These are phyloP conservation scores for Fistulinella prunicolor DNA, from an alignment of 768 basidiomycete species.

Conservation along the genomic window DNA sequence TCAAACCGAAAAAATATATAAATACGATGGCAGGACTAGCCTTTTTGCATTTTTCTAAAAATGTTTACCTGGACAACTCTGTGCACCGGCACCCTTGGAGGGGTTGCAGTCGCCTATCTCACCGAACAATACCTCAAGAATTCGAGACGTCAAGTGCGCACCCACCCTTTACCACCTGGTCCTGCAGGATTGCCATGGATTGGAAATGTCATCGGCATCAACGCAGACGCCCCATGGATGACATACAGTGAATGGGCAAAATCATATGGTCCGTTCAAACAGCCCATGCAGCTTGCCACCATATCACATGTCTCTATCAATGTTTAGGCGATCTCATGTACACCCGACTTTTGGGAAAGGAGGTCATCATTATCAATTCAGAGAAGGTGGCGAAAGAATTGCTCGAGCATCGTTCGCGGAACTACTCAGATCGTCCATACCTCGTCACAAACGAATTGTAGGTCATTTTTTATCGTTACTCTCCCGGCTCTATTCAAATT, in stretches of 20 bases:
- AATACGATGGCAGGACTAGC: too few species aligned
- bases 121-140: not conserved
- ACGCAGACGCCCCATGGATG: slow-evolving; percentile 2
- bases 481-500: not conserved
- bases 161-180: slow-evolving; percentile 1
- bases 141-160: not conserved
- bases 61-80: too few species aligned
- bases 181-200: slow-evolving; percentile 9
- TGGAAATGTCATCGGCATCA: slow-evolving; percentile 4
- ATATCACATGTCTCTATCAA: not conserved
- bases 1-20: too few species aligned
- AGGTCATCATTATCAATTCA: slow-evolving; percentile 12
- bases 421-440: slow-evolving; percentile 11
- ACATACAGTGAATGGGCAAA: slow-evolving; percentile 11
- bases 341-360: slow-evolving; percentile 1
- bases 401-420: slow-evolving; percentile 6
- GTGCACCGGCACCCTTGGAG: not conserved
- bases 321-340: slow-evolving; percentile 6
- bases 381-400: slow-evolving; percentile 7
- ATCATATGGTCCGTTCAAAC: not conserved
- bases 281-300: not conserved
- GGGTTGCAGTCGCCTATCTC: not conserved
- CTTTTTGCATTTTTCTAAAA: too few species aligned
- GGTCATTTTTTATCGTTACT: not conserved
- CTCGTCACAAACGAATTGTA: slow-evolving; percentile 3